These are phyloP conservation scores for Colletotrichum salicis DNA, from an alignment of 2,329 filamentous ascomycete genomes.

Conservation along the genomic window DNA sequence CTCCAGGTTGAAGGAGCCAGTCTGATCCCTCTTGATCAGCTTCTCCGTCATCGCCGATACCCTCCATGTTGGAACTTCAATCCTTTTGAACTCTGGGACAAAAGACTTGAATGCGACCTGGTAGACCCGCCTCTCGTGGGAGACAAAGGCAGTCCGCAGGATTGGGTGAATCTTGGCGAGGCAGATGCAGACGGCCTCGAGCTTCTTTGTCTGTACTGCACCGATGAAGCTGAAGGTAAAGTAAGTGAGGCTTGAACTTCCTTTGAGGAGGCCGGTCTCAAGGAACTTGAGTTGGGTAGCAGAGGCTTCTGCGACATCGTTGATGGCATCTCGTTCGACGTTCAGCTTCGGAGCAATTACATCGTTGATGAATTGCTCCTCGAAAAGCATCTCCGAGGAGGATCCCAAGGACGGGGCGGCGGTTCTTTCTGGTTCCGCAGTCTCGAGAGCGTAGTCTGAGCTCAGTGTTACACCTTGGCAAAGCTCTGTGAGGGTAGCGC, in stretches of 20 bases:
- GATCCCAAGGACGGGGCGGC: background rate
- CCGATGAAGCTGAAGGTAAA: slow-evolving; percentile 61
- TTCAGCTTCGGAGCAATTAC: slow-evolving; percentile 56
- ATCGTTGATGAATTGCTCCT: slow-evolving; percentile 52
- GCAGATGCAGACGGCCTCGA: slow-evolving; percentile 58
- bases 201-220: slow-evolving; percentile 51
- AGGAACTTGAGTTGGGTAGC: slow-evolving; percentile 59
- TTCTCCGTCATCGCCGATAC: slow-evolving; percentile 53
- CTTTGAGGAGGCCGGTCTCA: slow-evolving; percentile 58
- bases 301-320: slow-evolving; percentile 60
- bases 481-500: slow-evolving; percentile 56
- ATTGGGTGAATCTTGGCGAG: slow-evolving; percentile 59
- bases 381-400: slow-evolving; percentile 30
- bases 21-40: slow-evolving; percentile 56
- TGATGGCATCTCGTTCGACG: slow-evolving; percentile 53
- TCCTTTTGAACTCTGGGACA: slow-evolving; percentile 55
- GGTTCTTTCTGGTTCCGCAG: background rate
- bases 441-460: slow-evolving; percentile 24
- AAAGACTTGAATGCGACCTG: slow-evolving; percentile 59
- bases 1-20: slow-evolving; percentile 50
- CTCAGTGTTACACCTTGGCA: slow-evolving; percentile 48
- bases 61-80: slow-evolving; percentile 52
- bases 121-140: slow-evolving; percentile 57
- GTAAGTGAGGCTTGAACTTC: slow-evolving; percentile 58
- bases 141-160: slow-evolving; percentile 64